phyloP scores from a whole-genome alignment of 208 protist species.

The Ichthyophonus hoferi region DNA sequence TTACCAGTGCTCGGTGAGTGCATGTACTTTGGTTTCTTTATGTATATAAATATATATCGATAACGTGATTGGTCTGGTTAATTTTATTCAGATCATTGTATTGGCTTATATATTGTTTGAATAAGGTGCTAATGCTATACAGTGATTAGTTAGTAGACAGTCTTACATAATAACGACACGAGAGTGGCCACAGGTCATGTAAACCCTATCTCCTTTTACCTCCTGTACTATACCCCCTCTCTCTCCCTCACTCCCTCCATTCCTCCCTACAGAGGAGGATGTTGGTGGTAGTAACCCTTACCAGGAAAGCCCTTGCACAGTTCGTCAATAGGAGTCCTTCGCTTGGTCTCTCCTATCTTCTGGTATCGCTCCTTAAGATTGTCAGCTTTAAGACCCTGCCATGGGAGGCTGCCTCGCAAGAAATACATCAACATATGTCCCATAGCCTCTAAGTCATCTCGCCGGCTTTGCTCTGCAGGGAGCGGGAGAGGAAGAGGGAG shows the following conservation, averaged over 20 bases:
- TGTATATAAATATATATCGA: no score
- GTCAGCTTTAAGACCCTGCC: constrained; percentile 75
- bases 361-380: constrained; percentile 54
- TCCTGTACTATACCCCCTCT: background rate
- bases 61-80: no score
- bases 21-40: no score
- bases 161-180: no score
- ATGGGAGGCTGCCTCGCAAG: constrained; percentile 76
- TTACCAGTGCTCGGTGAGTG: no score
- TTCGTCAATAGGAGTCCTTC: constrained; percentile 42
- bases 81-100: no score
- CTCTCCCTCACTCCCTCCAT: background rate
- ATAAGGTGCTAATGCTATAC: no score
- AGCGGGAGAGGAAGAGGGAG: background rate
- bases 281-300: background rate
- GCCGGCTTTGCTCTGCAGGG: constrained; percentile 61
- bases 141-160: no score
- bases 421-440: constrained; percentile 87
- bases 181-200: no score
- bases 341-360: constrained; percentile 48
- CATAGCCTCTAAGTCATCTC: constrained; percentile 85
- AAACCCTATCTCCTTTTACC: background rate
- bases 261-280: background rate
- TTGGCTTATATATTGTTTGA: no score
- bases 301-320: constrained; percentile 47